Evolutionary conservation across 129 eudicot genomes (phyloP), one percentile per base, ranked within the genome.

Genomic region (Artemisia tridentata): DNA sequence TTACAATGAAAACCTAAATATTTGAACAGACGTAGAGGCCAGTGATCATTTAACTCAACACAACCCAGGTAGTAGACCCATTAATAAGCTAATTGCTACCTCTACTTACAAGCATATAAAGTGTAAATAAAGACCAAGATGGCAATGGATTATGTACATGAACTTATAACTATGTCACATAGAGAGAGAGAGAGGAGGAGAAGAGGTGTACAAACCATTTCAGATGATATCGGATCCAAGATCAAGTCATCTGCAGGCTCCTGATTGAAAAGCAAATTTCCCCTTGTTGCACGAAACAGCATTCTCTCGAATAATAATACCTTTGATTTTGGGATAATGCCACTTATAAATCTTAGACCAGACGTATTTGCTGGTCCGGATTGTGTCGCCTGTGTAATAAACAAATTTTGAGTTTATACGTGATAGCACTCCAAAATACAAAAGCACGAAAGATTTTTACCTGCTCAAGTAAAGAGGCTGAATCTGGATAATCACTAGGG

Each of bases 251-350:
- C 96, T 12, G 97, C 99, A 3, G 86, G 78, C 14, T 88, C 87
- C 80, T 95, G 99, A 83, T 95, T 87, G 83, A 95, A 95, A 84
- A 87, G 83, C 89, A 95, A 84, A 80, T 95, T 95, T 41, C 99
- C 99, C 74, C 99, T 95, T 29, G 99, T 95, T 58, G 99, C 95
- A 75, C 99, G 96, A 51, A 95, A 95, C 82, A 95, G 43, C 88
- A 95, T 95, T 79, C 99, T 84, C 80, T 95, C 99, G 76, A 95
- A 95, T 72, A 68, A 84, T 21, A 87, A 80, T 38, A 75, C 87
- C 79, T 95, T 95, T n/a, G 93, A 84, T 81, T 87, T 82, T 23
- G 81, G 80, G 48, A 95, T 95, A 45, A 95, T 90, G 65, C 99
- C 99, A 82, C 99, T 81, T 29, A 95, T 84, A 79, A 88, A 95